phyloP scores from a whole-genome alignment of 2,329 filamentous ascomycete species.

The Calonectria hawksworthii region DNA sequence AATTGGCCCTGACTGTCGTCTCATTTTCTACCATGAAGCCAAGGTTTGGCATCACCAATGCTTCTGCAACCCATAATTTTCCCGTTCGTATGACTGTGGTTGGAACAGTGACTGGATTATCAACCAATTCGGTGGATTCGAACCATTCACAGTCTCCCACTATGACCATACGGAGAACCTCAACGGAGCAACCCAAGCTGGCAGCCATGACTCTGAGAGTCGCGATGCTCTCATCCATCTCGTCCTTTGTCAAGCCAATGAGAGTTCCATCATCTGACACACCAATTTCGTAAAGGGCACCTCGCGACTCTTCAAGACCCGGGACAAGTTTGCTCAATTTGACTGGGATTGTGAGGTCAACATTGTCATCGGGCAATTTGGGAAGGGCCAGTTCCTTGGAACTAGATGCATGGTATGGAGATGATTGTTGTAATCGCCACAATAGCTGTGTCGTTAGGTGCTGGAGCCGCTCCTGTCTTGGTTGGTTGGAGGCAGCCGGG shows the following conservation, averaged over 20 bases:
- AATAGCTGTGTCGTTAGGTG: conserved; percentile 95
- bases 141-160: conserved; percentile 89
- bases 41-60: conserved; percentile 83
- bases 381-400: conserved; percentile 82
- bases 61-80: conserved; percentile 90
- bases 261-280: conserved; percentile 95
- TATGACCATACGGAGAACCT: conserved; percentile 83
- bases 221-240: conserved; percentile 90
- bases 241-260: conserved; percentile 88
- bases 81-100: conserved; percentile 52
- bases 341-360: conserved; percentile 61
- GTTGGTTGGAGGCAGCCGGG: conserved; percentile 70
- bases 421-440: conserved; percentile 96
- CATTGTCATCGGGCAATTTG: conserved; percentile 76
- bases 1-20: conserved; percentile 17
- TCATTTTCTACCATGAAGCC: conserved; percentile 50
- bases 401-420: conserved; percentile 87
- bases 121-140: conserved; percentile 56
- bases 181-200: conserved; percentile 88
- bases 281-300: conserved; percentile 95
- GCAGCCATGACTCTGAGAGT: conserved; percentile 93
- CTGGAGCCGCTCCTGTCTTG: conserved; percentile 86
- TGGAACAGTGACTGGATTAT: conserved; percentile 41
- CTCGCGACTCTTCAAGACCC: conserved; percentile 91
- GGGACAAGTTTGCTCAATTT: conserved; percentile 74